Conservation (phyloP, 2,329 filamentous ascomycete species). For the Colletotrichum tropicicola region DNA sequence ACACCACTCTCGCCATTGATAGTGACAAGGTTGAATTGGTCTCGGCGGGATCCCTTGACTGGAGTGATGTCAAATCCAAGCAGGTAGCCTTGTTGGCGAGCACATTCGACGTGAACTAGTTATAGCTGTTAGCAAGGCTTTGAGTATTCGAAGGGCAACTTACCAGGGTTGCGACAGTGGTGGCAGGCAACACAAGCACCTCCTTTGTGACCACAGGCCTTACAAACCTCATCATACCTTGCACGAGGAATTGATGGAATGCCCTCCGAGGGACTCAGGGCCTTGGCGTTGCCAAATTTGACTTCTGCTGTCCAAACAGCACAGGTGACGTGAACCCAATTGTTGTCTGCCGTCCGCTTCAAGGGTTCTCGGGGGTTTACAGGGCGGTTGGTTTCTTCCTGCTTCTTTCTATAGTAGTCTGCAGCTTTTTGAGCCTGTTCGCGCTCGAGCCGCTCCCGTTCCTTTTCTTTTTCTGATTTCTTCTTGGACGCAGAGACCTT, state of each 20-base stretch:
- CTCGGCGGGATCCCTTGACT: conserved; percentile 87
- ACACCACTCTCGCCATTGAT: conserved; percentile 82
- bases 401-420: conserved; percentile 83
- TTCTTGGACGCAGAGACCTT: conserved; percentile 88
- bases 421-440: conserved; percentile 83
- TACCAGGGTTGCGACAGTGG: conserved; percentile 68
- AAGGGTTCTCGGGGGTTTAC: conserved; percentile 86
- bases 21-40: conserved; percentile 81
- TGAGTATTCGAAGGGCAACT: conserved; percentile 35
- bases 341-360: conserved; percentile 94
- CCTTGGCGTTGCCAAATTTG: conserved; percentile 86
- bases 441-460: conserved; percentile 86
- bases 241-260: conserved; percentile 81
- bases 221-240: conserved; percentile 82
- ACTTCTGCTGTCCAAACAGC: conserved; percentile 92
- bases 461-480: conserved; percentile 85
- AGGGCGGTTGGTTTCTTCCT: conserved; percentile 86
- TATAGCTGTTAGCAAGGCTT: neutral
- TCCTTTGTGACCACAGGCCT: conserved; percentile 77
- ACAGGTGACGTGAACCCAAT: conserved; percentile 97
- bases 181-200: conserved; percentile 89
- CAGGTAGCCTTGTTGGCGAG: conserved; percentile 81
- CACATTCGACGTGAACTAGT: conserved; percentile 88
- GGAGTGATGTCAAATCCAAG: conserved; percentile 92
- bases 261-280: conserved; percentile 87